phyloP scores from a whole-genome alignment of 371 early-diverging fungal species.

The Syncephalastrum racemosum region DNA sequence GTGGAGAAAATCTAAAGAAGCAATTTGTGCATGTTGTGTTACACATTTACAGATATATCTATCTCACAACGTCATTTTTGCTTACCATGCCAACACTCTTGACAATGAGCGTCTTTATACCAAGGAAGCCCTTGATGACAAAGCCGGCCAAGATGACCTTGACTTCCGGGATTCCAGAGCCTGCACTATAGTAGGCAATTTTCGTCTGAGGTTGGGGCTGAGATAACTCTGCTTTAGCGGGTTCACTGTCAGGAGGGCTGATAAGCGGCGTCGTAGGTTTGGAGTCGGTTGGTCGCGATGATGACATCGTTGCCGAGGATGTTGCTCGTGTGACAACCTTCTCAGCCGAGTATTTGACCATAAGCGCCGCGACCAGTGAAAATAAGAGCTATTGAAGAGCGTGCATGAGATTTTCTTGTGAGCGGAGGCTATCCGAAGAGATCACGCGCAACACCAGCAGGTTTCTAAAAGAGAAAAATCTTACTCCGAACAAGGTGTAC shows the following conservation, averaged over 20 bases:
- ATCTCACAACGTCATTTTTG: slow-evolving; percentile 2
- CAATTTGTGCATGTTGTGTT: slow-evolving; percentile 19
- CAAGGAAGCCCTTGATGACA: slow-evolving; percentile 87
- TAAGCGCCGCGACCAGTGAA: slow-evolving; percentile 33
- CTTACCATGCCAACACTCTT: slow-evolving; percentile 82
- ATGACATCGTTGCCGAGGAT: too few species aligned
- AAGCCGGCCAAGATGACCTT: slow-evolving; percentile 95
- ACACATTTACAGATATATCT: slow-evolving; percentile 27
- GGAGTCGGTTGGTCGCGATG: neutral
- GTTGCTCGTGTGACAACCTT: slow-evolving; percentile 27
- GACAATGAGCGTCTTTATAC: slow-evolving; percentile 79
- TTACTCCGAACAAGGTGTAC: slow-evolving; percentile 47
- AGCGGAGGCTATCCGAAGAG: too few species aligned
- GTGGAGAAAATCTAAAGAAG: slow-evolving; percentile 63
- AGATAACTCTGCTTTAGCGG: neutral
- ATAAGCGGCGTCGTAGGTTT: slow-evolving; percentile 3
- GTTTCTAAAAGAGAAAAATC: slow-evolving; percentile 1
- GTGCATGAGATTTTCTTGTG: slow-evolving; percentile 3
- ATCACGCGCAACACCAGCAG: too few species aligned
- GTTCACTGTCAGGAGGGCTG: slow-evolving; percentile 1
- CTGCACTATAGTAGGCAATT: slow-evolving; percentile 71
- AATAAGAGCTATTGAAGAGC: slow-evolving; percentile 27
- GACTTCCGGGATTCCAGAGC: slow-evolving; percentile 94
- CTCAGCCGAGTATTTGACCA: slow-evolving; percentile 48
- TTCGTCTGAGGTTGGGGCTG: slow-evolving; percentile 34